phyloP scores from a whole-genome alignment of 768 basidiomycete genomes.

The Macrolepiota fuliginosa region DNA sequence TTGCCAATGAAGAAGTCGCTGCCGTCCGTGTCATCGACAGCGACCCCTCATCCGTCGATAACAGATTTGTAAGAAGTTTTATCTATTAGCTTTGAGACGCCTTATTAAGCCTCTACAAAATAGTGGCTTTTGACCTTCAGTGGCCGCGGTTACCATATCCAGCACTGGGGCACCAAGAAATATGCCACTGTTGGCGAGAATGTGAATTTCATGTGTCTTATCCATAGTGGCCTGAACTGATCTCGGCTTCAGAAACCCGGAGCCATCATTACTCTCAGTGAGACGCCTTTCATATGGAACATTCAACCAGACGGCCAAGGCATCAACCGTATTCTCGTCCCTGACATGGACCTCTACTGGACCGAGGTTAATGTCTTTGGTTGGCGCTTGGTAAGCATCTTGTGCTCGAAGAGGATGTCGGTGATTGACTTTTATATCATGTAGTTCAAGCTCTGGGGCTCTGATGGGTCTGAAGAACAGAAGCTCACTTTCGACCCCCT shows the following conservation, averaged over 20 bases:
- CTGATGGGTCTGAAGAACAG: background rate
- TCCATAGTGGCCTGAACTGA: background rate
- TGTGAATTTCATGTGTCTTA: background rate
- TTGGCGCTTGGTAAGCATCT: background rate
- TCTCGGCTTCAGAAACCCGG: background rate
- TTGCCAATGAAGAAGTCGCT: background rate
- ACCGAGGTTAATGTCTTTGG: background rate
- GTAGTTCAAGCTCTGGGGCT: background rate
- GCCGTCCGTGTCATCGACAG: background rate
- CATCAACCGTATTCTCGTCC: background rate
- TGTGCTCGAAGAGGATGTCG: background rate
- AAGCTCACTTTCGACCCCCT: background rate
- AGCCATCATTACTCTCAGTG: background rate
- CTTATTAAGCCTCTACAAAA: background rate
- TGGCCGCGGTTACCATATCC: background rate
- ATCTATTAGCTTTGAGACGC: background rate
- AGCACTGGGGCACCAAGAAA: background rate
- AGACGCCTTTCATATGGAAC: background rate
- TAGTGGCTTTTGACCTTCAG: background rate
- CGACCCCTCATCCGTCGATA: background rate
- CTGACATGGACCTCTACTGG: background rate
- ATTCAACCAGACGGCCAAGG: background rate
- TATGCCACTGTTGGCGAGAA: background rate
- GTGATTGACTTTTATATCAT: background rate
- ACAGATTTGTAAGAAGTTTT: background rate